Percentiles rank a stretch among this genome's conserved stretches.
Evolutionary conservation across 345 rosid genomes (phyloP).

Genomic region (Excoecaria cochinchinensis): DNA sequence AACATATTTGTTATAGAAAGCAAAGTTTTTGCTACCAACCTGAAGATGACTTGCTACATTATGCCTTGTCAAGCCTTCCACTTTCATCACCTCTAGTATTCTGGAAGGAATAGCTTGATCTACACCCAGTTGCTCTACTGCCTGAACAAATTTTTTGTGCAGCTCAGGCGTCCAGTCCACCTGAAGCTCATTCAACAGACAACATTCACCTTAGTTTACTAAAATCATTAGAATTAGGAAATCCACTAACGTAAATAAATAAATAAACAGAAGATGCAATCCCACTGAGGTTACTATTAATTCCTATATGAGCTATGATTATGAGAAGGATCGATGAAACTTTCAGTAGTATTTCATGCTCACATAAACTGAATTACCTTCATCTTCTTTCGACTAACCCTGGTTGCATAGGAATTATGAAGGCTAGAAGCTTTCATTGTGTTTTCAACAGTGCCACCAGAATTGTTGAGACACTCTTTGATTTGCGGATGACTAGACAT

Average conservation of each 20-base stretch:
- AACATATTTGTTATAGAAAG: not conserved
- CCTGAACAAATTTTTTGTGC: constrained; percentile 86
- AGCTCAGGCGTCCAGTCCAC: constrained; percentile 93
- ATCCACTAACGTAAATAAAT: not conserved
- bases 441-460: constrained; percentile 25
- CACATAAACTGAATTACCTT: constrained; percentile 34
- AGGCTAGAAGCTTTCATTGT: constrained; percentile 35
- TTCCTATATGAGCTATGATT: not conserved
- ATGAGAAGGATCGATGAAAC: not conserved
- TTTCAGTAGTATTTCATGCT: not conserved
- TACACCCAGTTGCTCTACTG: constrained; percentile 82
- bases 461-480: constrained; percentile 29
- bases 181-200: constrained; percentile 37
- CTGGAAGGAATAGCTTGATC: constrained; percentile 97
- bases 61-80: constrained; percentile 87
- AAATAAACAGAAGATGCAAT: not conserved
- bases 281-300: not conserved
- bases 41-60: constrained; percentile 98
- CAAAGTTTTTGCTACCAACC: constrained; percentile 38
- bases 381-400: constrained; percentile 62
- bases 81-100: constrained; percentile 97
- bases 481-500: constrained; percentile 20
- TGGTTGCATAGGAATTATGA: constrained; percentile 41
- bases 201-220: not conserved
- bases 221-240: not conserved